phyloP scores from a whole-genome alignment of 2,329 filamentous ascomycete species.

The Huntiella abstrusa region DNA sequence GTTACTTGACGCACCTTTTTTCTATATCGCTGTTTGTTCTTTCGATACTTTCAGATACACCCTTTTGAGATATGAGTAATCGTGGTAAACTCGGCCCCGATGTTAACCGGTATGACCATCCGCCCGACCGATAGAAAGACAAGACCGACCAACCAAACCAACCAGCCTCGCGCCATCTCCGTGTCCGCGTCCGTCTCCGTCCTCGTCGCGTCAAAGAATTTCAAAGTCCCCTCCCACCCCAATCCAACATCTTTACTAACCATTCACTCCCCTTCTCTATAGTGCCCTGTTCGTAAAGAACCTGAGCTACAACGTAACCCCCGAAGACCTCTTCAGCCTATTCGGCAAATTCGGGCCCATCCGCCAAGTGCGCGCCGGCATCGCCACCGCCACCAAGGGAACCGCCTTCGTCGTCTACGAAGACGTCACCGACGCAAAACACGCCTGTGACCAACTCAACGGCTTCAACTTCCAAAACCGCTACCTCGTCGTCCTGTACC shows the following conservation, averaged over 20 bases:
- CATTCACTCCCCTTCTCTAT: slow-evolving; percentile 11
- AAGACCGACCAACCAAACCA: too few relatives aligned
- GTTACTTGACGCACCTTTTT: background rate
- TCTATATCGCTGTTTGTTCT: background rate
- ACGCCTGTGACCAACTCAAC: slow-evolving; percentile 98
- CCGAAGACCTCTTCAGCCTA: slow-evolving; percentile 94
- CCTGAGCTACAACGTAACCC: slow-evolving; percentile 98
- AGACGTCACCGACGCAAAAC: slow-evolving; percentile 96
- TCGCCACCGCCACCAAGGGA: slow-evolving; percentile 91
- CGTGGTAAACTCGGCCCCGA: slow-evolving; percentile 95
- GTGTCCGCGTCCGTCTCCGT: too few relatives aligned
- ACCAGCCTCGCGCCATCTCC: too few relatives aligned
- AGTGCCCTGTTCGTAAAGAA: slow-evolving; percentile 99
- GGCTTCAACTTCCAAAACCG: slow-evolving; percentile 99
- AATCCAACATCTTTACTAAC: too few relatives aligned
- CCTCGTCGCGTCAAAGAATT: too few relatives aligned
- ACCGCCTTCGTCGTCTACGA: slow-evolving; percentile 99
- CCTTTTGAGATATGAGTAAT: slow-evolving; percentile 77
- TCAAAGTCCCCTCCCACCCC: too few relatives aligned
- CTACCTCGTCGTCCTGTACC: slow-evolving; percentile 69
- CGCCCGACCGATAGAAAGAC: too few relatives aligned
- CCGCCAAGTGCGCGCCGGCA: slow-evolving; percentile 94
- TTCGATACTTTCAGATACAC: background rate
- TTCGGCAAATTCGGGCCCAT: slow-evolving; percentile 96
- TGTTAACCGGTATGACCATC: slow-evolving; percentile 71